Base-by-base conservation (phyloP, 768 basidiomycete species). In the Strobilomyces dryophilus region DNA sequence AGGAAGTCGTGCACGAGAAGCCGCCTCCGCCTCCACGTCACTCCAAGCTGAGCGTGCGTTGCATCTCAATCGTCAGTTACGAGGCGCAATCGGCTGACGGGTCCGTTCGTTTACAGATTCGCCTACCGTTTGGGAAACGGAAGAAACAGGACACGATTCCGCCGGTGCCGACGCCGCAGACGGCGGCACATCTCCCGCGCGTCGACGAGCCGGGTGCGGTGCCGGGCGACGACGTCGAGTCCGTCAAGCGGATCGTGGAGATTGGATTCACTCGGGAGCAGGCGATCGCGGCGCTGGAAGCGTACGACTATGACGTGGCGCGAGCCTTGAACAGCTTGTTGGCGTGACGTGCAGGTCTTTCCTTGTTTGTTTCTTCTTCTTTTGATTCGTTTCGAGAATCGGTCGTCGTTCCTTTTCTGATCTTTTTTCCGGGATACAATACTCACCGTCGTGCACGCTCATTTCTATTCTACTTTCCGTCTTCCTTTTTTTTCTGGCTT, bases 201-300 rank as follows among this genome's bases (percentile, higher is more conserved):
- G 67, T 72, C 26, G 79, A 81, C 54, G 78, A 81, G 56, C 66
- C 72, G 1, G 68, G 62, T 5, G 55, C 60, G 35, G 35, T 85
- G 1, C 78, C 79, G 12, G 74, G 76, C 12, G 88, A 88, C 57
- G 89, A 93, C 53, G 82, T 84, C 12, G 83, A 85, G 56, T 73
- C 84, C 2, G 87, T 94, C 20, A 89, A 84, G 63, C 84, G 88
- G 64, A 74, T 98, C 37, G 84, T 83, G 44, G 80, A 79, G 18
- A 97, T 98, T 94, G 95, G 95, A 24, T 98, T 98, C 75, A 85
- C 80, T 56, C 81, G 95, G 39, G 69, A 74, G 15, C 85, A 94
- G 66, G 90, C 92, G 0, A 81, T 98, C 8, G 79, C 78, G 12
- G 92, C 95, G 12, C 76, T 98, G 7, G 95, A 95, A 69, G 84